Percentiles rank a stretch among this genome's conserved stretches.
Conservation (phyloP, 768 basidiomycete genomes). For the Termitomyces sp. region DNA sequence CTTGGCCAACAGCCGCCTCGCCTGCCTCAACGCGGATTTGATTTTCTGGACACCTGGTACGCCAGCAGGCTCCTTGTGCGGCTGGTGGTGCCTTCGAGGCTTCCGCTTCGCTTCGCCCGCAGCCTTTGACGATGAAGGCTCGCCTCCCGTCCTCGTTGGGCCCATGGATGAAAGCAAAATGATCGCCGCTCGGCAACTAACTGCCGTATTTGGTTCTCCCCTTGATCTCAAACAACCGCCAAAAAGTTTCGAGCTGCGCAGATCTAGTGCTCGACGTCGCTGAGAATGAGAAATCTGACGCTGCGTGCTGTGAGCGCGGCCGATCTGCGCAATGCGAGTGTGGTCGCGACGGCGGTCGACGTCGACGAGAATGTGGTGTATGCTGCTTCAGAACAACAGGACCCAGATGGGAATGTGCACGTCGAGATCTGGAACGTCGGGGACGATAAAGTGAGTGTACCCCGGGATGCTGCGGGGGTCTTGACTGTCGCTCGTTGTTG, state of each 20-base stretch:
- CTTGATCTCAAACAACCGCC: slow-evolving; percentile 7
- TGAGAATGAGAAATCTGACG: slow-evolving; percentile 54
- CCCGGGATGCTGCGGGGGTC: background rate
- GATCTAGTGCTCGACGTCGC: too few relatives aligned
- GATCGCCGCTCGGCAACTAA: slow-evolving; percentile 5
- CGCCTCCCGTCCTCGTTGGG: slow-evolving; percentile 13
- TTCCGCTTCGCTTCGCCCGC: slow-evolving; percentile 22
- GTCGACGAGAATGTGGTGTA: slow-evolving; percentile 59
- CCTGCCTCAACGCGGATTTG: slow-evolving; percentile 81
- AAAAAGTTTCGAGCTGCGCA: slow-evolving; percentile 12
- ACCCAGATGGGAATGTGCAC: slow-evolving; percentile 44
- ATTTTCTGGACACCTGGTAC: slow-evolving; percentile 79
- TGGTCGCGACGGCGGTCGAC: slow-evolving; percentile 52
- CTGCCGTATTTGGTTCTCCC: slow-evolving; percentile 7
- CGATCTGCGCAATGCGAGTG: slow-evolving; percentile 24
- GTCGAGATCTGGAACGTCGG: slow-evolving; percentile 54
- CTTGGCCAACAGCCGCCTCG: slow-evolving; percentile 76
- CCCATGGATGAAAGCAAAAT: slow-evolving; percentile 13
- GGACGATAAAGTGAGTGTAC: slow-evolving; percentile 14
- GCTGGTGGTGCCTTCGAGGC: slow-evolving; percentile 16
- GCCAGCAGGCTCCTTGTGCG: slow-evolving; percentile 23
- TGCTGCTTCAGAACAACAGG: slow-evolving; percentile 46
- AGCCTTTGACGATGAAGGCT: slow-evolving; percentile 9
- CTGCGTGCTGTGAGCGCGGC: slow-evolving; percentile 28
- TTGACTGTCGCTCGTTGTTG: slow-evolving; percentile 6